Evolutionary conservation across 148 eudicot genomes (phyloP).

Genomic region (Fallopia convolvulus): DNA sequence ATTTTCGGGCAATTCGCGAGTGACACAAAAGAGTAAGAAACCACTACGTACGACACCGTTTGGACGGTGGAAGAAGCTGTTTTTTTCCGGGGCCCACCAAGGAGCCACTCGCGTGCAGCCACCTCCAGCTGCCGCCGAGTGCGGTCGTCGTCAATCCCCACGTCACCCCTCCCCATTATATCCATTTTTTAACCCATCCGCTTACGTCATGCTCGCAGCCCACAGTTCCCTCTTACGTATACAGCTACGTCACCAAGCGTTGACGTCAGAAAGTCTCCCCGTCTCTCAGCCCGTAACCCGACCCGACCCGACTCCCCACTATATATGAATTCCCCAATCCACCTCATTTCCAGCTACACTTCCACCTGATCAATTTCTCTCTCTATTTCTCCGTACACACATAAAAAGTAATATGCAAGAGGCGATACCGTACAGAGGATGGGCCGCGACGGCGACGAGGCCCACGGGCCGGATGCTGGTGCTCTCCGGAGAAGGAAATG

Average conservation of each 20-base stretch:
- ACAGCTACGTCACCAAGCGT: not conserved
- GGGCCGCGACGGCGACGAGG: conserved; percentile 25
- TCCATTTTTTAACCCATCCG: not conserved
- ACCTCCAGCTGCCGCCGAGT: not conserved
- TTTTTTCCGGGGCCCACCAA: not conserved
- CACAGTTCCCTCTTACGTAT: not conserved
- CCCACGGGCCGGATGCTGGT: conserved; percentile 3
- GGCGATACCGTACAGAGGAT: conserved; percentile 34
- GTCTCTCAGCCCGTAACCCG: not conserved
- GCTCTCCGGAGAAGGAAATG: not conserved
- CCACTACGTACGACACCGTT: not conserved
- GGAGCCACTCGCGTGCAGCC: not conserved
- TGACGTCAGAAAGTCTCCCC: not conserved
- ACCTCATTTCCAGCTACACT: not conserved
- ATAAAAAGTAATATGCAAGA: conserved; percentile 33
- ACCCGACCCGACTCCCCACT: not conserved
- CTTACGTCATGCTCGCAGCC: not conserved
- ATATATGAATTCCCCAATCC: not conserved
- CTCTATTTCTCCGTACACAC: not conserved
- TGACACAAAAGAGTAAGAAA: not conserved
- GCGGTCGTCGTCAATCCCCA: not conserved
- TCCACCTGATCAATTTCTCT: not conserved
- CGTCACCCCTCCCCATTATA: not conserved
- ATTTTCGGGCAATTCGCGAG: not conserved
- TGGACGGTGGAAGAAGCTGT: not conserved